phyloP scores from a whole-genome alignment of 2,329 filamentous ascomycete species.

The Hymenoscyphus infarciens region DNA sequence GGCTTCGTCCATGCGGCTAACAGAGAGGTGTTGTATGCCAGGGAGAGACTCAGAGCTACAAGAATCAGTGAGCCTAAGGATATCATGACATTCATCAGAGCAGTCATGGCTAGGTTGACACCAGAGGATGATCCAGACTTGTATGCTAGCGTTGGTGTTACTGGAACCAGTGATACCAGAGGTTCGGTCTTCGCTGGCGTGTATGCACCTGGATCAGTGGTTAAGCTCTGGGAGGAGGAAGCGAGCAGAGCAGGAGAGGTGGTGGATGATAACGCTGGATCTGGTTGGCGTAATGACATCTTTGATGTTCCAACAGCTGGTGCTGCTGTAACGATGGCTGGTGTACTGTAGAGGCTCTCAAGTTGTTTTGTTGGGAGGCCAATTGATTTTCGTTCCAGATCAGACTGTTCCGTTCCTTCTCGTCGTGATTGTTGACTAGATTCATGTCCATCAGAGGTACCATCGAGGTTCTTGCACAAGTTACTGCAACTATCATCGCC shows the following conservation, averaged over 20 bases:
- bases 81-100: conserved; percentile 75
- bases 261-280: conserved; percentile 62
- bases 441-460: neutral
- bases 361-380: neutral
- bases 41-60: conserved; percentile 82
- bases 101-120: conserved; percentile 71
- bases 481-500: neutral
- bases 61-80: conserved; percentile 78
- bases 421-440: neutral
- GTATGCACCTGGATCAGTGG: conserved; percentile 85
- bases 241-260: conserved; percentile 65
- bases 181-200: conserved; percentile 71
- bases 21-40: conserved; percentile 79
- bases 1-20: conserved; percentile 71
- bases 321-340: neutral
- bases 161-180: conserved; percentile 50
- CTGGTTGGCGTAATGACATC: conserved; percentile 80
- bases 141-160: conserved; percentile 68
- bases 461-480: neutral
- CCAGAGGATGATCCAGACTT: conserved; percentile 73
- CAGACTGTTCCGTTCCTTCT: neutral
- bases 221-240: conserved; percentile 86
- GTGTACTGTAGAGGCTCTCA: neutral
- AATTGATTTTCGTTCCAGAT: conserved; percentile 2
- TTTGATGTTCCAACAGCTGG: conserved; percentile 50